Evolutionary conservation across 257 asterid genomes (phyloP).

Genomic region (Gentiana straminea): DNA sequence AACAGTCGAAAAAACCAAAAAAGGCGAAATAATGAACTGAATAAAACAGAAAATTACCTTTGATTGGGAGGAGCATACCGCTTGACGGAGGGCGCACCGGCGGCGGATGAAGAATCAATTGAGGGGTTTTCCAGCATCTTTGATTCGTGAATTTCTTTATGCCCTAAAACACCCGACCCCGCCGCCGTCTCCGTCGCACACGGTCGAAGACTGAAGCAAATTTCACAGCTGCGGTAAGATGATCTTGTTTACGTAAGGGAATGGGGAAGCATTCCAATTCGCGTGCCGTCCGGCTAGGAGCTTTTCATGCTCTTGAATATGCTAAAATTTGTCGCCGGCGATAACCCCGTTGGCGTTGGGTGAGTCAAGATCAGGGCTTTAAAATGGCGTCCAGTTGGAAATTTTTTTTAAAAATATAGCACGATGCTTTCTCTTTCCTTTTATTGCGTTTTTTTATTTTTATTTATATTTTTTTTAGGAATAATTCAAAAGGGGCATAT

Average conservation of each 20-base stretch:
- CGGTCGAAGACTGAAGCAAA: not conserved
- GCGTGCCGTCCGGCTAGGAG: constrained; percentile 1
- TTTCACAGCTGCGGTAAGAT: not conserved
- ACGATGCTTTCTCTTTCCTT: too few relatives aligned
- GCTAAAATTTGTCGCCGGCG: too few relatives aligned
- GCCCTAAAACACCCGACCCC: constrained; percentile 7
- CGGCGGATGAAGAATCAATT: constrained; percentile 45
- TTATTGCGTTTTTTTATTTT: too few relatives aligned
- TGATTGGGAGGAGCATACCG: constrained; percentile 95
- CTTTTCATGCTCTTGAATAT: not conserved
- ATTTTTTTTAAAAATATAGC: too few relatives aligned
- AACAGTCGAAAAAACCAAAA: not conserved
- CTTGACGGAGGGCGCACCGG: constrained; percentile 51
- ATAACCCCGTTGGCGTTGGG: too few relatives aligned
- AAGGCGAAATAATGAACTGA: not conserved
- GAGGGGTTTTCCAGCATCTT: constrained; percentile 72
- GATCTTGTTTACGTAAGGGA: not conserved
- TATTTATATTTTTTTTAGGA: too few relatives aligned
- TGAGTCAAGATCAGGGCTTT: too few relatives aligned
- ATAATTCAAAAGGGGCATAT: too few relatives aligned
- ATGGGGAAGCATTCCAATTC: constrained; percentile 6
- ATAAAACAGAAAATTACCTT: constrained; percentile 29
- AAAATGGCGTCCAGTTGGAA: too few relatives aligned
- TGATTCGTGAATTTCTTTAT: not conserved
- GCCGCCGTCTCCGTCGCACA: constrained; percentile 15